phyloP scores from a whole-genome alignment of 2,329 filamentous ascomycete species.

The Metarhizium rileyi region DNA sequence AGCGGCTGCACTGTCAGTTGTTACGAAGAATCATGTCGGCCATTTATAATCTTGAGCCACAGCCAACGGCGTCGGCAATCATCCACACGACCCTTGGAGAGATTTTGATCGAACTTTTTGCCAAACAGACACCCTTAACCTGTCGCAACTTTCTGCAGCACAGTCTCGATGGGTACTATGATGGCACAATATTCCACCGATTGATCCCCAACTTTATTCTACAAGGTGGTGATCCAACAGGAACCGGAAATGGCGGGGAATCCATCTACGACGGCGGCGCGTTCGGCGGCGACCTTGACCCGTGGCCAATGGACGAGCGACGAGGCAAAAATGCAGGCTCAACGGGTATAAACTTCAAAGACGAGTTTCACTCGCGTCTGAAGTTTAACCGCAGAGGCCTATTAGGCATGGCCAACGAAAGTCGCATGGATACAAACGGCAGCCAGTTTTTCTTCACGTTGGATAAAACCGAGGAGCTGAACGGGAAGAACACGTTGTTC shows the following conservation, averaged over 20 bases:
- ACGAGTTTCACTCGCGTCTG: conserved; percentile 86
- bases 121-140: conserved; percentile 83
- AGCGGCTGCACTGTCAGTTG: background rate
- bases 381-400: conserved; percentile 89
- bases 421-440: conserved; percentile 68
- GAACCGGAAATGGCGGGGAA: conserved; percentile 83
- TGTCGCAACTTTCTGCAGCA: conserved; percentile 94
- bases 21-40: conserved; percentile 56
- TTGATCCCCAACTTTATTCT: conserved; percentile 86
- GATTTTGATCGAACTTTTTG: conserved; percentile 85
- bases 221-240: conserved; percentile 90
- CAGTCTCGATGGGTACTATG: conserved; percentile 91
- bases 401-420: conserved; percentile 92
- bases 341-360: conserved; percentile 54
- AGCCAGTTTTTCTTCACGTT: conserved; percentile 97
- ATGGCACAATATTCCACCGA: conserved; percentile 87
- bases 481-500: conserved; percentile 87
- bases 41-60: conserved; percentile 89
- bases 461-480: conserved; percentile 73
- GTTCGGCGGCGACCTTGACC: conserved; percentile 62
- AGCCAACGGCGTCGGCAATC: conserved; percentile 84
- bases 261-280: conserved; percentile 84
- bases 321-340: conserved; percentile 51
- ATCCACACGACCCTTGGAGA: conserved; percentile 86
- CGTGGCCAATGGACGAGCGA: conserved; percentile 58